Evolutionary conservation across 371 early-diverging fungal genomes (phyloP).

Genomic region (Rhizomucor miehei): DNA sequence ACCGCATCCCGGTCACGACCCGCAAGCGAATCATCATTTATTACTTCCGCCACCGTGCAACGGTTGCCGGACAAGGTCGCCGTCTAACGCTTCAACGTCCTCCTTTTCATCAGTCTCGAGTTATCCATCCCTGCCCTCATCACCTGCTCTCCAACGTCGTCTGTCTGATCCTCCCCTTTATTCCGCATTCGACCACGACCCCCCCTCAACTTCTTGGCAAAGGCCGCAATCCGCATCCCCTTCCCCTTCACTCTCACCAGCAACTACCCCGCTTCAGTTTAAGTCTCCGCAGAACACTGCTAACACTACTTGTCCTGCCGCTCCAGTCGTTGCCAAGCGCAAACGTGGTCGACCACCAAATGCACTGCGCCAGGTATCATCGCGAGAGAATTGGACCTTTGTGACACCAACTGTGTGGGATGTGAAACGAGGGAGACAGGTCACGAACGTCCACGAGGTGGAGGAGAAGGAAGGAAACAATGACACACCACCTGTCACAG

Average conservation of each 20-base stretch:
- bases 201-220: constrained; percentile 13
- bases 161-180: constrained; percentile 26
- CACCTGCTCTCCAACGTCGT: constrained; percentile 16
- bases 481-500: constrained; percentile 3
- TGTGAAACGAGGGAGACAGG: constrained; percentile 13
- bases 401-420: constrained; percentile 36
- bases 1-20: neutral
- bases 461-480: constrained; percentile 4
- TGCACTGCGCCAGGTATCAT: constrained; percentile 24
- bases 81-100: constrained; percentile 7
- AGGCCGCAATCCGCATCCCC: constrained; percentile 12
- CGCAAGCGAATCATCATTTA: constrained; percentile 8
- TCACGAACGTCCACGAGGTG: constrained; percentile 1
- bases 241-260: constrained; percentile 12
- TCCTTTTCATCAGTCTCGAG: constrained; percentile 14
- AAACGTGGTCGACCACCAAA: constrained; percentile 47
- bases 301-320: neutral
- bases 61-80: neutral
- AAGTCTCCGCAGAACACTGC: constrained; percentile 5
- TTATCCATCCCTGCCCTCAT: constrained; percentile 10
- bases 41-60: constrained; percentile 9
- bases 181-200: constrained; percentile 18
- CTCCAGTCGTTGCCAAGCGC: constrained; percentile 22
- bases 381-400: constrained; percentile 26
- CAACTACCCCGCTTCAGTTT: constrained; percentile 8